phyloP scores from a whole-genome alignment of 768 basidiomycete genomes.

The Mycena metata region DNA sequence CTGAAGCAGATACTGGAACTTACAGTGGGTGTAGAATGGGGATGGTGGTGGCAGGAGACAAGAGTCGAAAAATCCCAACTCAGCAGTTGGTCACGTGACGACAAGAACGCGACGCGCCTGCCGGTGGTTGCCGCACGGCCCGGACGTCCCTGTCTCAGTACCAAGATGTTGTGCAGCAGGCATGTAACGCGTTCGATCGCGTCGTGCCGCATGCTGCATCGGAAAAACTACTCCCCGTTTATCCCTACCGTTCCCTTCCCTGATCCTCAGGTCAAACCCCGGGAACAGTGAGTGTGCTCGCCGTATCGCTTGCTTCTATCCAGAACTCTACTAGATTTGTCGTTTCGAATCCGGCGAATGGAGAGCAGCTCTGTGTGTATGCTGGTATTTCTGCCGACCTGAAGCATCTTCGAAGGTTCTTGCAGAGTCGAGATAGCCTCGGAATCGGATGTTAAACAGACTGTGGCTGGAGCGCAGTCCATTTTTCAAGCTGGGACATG shows the following conservation, averaged over 20 bases:
- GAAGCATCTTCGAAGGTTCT: neutral
- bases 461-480: conserved; percentile 68
- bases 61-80: neutral
- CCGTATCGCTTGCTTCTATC: too few relatives aligned
- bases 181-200: conserved; percentile 16
- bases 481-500: conserved; percentile 78
- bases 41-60: conserved; percentile 29
- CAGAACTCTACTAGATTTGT: conserved; percentile 48
- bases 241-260: conserved; percentile 28
- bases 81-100: conserved; percentile 11
- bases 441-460: conserved; percentile 61
- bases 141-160: neutral
- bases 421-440: conserved; percentile 69
- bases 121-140: neutral
- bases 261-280: conserved; percentile 29
- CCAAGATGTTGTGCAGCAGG: conserved; percentile 7
- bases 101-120: neutral
- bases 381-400: conserved; percentile 39
- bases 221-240: conserved; percentile 26
- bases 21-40: conserved; percentile 41
- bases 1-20: neutral
- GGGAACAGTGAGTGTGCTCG: conserved; percentile 21
- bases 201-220: conserved; percentile 17
- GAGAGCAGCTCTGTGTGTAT: conserved; percentile 69
- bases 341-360: conserved; percentile 81